A percentile compares a stretch with the other conserved stretches of the same genome.
Conservation (phyloP, 208 protist species). For the Angomonas desouzai region DNA sequence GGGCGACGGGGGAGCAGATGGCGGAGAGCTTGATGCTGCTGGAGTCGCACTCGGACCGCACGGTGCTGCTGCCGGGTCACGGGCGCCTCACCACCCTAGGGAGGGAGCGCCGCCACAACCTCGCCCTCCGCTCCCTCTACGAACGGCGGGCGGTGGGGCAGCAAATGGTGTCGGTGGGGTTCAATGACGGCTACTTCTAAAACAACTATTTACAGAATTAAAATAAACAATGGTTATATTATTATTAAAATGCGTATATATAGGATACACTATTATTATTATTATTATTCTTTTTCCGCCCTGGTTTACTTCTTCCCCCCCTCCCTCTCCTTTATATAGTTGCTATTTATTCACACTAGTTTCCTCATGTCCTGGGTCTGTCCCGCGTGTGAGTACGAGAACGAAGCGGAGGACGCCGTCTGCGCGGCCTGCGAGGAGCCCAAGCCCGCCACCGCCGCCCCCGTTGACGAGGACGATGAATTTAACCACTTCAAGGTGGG, state of each 20-base stretch:
- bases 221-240: too few relatives aligned
- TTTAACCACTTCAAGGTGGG: conserved; percentile 59
- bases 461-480: conserved; percentile 33
- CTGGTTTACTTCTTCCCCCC: conserved; percentile 1
- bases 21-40: conserved; percentile 77
- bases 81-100: conserved; percentile 84
- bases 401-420: conserved; percentile 28
- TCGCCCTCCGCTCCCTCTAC: conserved; percentile 63
- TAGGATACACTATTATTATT: too few relatives aligned
- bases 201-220: background rate
- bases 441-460: conserved; percentile 19
- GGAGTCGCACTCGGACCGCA: conserved; percentile 75
- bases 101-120: conserved; percentile 73
- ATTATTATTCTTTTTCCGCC: conserved; percentile 11
- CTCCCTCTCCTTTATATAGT: background rate
- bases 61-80: conserved; percentile 80
- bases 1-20: conserved; percentile 66
- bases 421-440: conserved; percentile 59
- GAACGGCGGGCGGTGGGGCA: conserved; percentile 54
- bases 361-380: conserved; percentile 48
- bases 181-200: conserved; percentile 83
- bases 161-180: conserved; percentile 69
- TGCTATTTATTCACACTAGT: background rate
- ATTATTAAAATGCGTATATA: too few relatives aligned
- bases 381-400: conserved; percentile 53